phyloP scores from a whole-genome alignment of 2,329 filamentous ascomycete genomes.

The Coniochaeta sp. region DNA sequence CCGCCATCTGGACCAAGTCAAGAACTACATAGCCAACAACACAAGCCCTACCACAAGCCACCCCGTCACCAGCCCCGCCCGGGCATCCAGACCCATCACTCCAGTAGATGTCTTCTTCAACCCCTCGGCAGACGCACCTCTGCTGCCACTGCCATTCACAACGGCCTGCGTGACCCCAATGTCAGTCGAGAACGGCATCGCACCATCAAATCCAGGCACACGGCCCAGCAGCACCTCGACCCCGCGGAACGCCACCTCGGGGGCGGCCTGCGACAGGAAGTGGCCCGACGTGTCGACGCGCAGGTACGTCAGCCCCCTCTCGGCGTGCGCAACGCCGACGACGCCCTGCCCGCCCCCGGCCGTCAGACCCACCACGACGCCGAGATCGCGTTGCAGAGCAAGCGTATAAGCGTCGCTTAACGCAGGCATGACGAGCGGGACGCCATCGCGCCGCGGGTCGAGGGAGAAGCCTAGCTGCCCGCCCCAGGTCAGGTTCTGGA shows the following conservation, averaged over 20 bases:
- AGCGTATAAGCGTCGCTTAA: constrained; percentile 58
- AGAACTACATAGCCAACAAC: background rate
- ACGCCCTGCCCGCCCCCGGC: constrained; percentile 42
- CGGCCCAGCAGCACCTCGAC: constrained; percentile 68
- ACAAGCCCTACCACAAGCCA: background rate
- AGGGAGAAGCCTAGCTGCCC: constrained; percentile 62
- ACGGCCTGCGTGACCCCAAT: background rate
- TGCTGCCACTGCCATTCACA: background rate
- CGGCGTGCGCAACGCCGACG: constrained; percentile 61
- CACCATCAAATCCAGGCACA: constrained; percentile 44
- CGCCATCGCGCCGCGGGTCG: constrained; percentile 35
- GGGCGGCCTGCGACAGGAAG: constrained; percentile 58
- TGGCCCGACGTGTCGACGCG: constrained; percentile 58
- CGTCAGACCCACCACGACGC: constrained; percentile 2
- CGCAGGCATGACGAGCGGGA: background rate
- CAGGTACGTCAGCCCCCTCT: constrained; percentile 67
- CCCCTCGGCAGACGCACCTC: background rate
- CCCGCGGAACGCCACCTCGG: constrained; percentile 59
- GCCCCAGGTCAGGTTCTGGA: constrained; percentile 76
- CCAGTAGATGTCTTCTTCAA: background rate
- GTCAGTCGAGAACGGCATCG: constrained; percentile 6
- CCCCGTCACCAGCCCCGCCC: background rate
- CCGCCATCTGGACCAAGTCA: too few species aligned
- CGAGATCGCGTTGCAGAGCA: constrained; percentile 42
- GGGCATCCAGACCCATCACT: background rate